These are phyloP conservation scores for Cenchrus americanus DNA, from an alignment of 176 grass and related monocot species.

Conservation along the genomic window DNA sequence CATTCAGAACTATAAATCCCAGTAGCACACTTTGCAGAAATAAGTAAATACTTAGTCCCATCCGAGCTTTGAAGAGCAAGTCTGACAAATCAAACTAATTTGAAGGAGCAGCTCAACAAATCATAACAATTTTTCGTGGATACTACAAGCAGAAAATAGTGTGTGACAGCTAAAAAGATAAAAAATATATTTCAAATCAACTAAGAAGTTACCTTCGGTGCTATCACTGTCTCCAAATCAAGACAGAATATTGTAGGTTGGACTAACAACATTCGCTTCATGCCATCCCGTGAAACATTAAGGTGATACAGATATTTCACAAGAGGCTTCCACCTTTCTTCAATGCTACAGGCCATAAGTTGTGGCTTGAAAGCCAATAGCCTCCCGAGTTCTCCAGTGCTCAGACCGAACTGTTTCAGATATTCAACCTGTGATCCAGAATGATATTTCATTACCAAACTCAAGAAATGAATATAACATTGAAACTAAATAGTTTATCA, in stretches of 20 bases:
- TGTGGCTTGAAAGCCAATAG: slow-evolving; percentile 89
- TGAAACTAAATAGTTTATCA: background rate
- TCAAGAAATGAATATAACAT: background rate
- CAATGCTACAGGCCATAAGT: slow-evolving; percentile 89
- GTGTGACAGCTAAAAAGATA: background rate
- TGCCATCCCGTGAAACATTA: slow-evolving; percentile 74
- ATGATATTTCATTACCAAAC: slow-evolving; percentile 4
- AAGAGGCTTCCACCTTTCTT: slow-evolving; percentile 95
- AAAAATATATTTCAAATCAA: slow-evolving; percentile 11
- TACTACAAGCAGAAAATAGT: background rate
- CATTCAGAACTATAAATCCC: background rate
- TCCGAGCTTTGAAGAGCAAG: background rate
- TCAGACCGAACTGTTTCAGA: slow-evolving; percentile 81
- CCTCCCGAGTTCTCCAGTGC: slow-evolving; percentile 64
- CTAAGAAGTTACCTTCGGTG: slow-evolving; percentile 68
- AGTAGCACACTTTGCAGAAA: slow-evolving; percentile 10
- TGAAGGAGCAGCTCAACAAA: background rate
- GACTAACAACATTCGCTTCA: slow-evolving; percentile 87
- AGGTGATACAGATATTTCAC: slow-evolving; percentile 89
- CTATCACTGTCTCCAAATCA: slow-evolving; percentile 90
- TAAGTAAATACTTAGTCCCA: background rate
- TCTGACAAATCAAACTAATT: background rate
- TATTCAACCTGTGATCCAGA: slow-evolving; percentile 71
- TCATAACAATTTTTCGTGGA: background rate
- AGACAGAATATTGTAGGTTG: slow-evolving; percentile 93